phyloP scores from a whole-genome alignment of 495 filamentous ascomycete genomes.

The Talaromyces thailandensis region DNA sequence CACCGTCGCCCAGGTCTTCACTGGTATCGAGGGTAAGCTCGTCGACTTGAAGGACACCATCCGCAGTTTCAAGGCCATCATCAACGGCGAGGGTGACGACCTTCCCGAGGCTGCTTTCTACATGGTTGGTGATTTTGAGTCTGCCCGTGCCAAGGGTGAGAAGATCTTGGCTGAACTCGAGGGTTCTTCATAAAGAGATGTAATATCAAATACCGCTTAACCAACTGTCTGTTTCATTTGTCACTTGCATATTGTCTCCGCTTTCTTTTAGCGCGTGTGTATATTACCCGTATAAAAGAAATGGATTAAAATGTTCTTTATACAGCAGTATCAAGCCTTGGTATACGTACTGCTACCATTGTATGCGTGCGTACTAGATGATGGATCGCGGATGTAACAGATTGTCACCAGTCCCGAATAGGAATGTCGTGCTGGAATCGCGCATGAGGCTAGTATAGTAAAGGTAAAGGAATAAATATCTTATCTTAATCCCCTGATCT shows the following conservation, averaged over 20 bases:
- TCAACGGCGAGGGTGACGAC: conserved; percentile 90
- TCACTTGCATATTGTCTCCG: conserved; percentile 23
- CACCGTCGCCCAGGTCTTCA: conserved; percentile 98
- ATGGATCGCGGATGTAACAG: not conserved
- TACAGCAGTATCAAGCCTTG: too few species aligned
- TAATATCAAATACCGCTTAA: conserved; percentile 15
- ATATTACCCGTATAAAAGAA: conserved; percentile 38
- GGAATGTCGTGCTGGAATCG: conserved; percentile 2
- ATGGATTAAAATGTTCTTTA: conserved; percentile 12
- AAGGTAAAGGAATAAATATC: too few species aligned
- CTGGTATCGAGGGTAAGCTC: conserved; percentile 94
- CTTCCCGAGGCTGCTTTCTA: conserved; percentile 94
- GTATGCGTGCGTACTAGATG: not conserved
- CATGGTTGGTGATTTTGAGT: conserved; percentile 96
- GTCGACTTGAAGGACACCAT: conserved; percentile 99
- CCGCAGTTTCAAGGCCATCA: conserved; percentile 91
- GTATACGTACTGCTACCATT: too few species aligned
- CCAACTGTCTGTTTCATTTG: conserved; percentile 10
- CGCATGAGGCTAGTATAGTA: not conserved
- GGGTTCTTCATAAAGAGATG: conserved; percentile 53
- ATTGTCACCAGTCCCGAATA: not conserved
- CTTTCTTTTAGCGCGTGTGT: conserved; percentile 35
- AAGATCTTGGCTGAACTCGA: conserved; percentile 97
- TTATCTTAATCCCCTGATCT: not conserved
- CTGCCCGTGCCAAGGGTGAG: conserved; percentile 93